A percentile compares a stretch with the other conserved stretches of the same genome.
These are phyloP conservation scores for Sclerotinia sclerotiorum DNA, from an alignment of 2,329 filamentous ascomycete species.

Conservation along the genomic window DNA sequence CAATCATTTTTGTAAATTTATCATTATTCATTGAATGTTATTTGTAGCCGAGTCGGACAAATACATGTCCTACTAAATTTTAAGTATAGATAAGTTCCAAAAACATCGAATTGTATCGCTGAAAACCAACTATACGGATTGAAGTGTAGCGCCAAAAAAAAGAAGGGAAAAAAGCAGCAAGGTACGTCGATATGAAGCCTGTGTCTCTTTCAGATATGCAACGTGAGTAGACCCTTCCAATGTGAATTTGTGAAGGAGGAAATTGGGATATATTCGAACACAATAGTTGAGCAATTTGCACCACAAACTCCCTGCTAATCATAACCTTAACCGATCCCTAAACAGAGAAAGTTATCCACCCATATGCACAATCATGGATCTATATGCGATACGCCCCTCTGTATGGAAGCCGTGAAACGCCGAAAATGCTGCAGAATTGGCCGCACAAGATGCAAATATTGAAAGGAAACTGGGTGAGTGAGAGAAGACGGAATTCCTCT, in stretches of 20 bases:
- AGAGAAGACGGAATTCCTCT: background rate
- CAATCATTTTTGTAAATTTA: background rate
- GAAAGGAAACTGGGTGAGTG: slow-evolving; percentile 8
- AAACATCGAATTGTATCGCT: background rate
- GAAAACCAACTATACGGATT: background rate
- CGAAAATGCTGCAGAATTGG: slow-evolving; percentile 12
- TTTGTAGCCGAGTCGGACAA: background rate
- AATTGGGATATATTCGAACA: slow-evolving; percentile 11
- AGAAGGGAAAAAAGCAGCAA: background rate
- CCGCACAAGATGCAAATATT: background rate
- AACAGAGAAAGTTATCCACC: background rate
- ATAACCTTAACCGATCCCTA: background rate
- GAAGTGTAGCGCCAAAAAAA: background rate
- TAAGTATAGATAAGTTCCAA: background rate
- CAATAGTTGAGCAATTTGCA: background rate
- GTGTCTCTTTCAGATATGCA: background rate
- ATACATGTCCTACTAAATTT: background rate
- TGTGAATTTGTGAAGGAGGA: background rate
- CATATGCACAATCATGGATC: slow-evolving; percentile 14
- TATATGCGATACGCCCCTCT: slow-evolving; percentile 3
- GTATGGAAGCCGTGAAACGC: slow-evolving; percentile 14
- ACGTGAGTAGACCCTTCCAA: too few relatives aligned
- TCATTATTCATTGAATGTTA: background rate
- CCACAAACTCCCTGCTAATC: slow-evolving; percentile 15
- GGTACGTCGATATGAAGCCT: background rate